Evolutionary conservation across 257 asterid genomes (phyloP), one percentile per base, ranked within the genome.

Genomic region (Fraxinus quadrangulata): DNA sequence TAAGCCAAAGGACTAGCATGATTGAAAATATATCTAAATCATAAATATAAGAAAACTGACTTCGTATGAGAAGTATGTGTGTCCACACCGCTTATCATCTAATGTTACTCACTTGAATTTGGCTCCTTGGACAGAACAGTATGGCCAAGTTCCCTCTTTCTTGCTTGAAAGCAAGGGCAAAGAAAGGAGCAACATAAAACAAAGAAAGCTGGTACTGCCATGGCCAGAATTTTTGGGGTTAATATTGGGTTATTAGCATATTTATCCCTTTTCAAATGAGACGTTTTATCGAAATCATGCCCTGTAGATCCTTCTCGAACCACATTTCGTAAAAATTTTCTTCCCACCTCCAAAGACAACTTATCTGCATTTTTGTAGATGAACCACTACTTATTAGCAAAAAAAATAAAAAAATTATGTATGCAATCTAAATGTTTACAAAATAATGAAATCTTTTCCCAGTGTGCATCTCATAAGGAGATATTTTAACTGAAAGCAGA

Each of bases 161-260:
- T 92, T 61, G 99, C 83, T 42, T 89, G 96, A 83, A 85, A 92
- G 86, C 99, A 96, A 10, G 99, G 97, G 81, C 99, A 96, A 54
- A 93, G 13, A 49, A 93, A 67, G 33, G 85, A 85, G 70, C 99
- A 93, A 70, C 97, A 91, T 6, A 92, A 78, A 34, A 93, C 81
- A 63, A 93, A 82, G 88, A 91, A 78, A 68, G 85, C 96, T 3
- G 98, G 95, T 19, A 81, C 81, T 17, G 94, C 97, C 87, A 96
- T 81, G 77, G 89, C 90, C 77, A 90, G 70, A 79, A 77, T 79
- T 81, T 85, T 85, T 37, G 96, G 87, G 75, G 83, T 86, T 59
- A 87, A 71, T 19, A 78, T n/a, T 72, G 83, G 70, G 28, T 68
- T 79, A 67, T 71, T 66, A 30, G 82, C 80, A 83, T 83, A 34